Conservation (phyloP, 305 asterid species). For the Fraxinus latifolia region DNA sequence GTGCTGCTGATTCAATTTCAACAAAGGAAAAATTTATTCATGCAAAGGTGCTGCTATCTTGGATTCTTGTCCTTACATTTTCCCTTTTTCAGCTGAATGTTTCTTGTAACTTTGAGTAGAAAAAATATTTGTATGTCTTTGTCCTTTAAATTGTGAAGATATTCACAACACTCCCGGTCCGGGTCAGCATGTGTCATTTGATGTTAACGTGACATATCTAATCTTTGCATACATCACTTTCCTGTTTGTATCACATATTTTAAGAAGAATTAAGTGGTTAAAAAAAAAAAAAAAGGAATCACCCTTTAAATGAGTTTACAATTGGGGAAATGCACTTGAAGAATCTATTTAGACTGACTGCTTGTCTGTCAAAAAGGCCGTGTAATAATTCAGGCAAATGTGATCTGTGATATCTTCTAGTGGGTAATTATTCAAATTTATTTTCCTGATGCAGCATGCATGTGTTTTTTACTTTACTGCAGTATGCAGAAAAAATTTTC, state of each 20-base stretch:
- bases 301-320: not conserved
- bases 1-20: constrained; percentile 68
- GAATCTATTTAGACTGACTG: not conserved
- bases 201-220: not conserved
- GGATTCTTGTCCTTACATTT: not conserved
- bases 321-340: constrained; percentile 6
- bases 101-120: constrained; percentile 9
- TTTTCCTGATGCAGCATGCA: not conserved
- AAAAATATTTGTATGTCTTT: not conserved
- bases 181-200: not conserved
- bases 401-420: not conserved
- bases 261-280: not conserved
- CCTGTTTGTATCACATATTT: not conserved
- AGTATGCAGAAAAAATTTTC: constrained; percentile 87
- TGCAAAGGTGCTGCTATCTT: constrained; percentile 64
- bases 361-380: not conserved
- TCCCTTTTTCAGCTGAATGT: not conserved
- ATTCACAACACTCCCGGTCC: not conserved
- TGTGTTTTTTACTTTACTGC: constrained; percentile 26
- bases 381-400: not conserved
- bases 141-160: not conserved
- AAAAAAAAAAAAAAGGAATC: constrained; percentile 7
- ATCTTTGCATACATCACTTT: not conserved
- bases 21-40: constrained; percentile 89
- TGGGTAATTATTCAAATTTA: not conserved